Base-by-base conservation (phyloP, 768 basidiomycete genomes). In the Trametes sanguinea region DNA sequence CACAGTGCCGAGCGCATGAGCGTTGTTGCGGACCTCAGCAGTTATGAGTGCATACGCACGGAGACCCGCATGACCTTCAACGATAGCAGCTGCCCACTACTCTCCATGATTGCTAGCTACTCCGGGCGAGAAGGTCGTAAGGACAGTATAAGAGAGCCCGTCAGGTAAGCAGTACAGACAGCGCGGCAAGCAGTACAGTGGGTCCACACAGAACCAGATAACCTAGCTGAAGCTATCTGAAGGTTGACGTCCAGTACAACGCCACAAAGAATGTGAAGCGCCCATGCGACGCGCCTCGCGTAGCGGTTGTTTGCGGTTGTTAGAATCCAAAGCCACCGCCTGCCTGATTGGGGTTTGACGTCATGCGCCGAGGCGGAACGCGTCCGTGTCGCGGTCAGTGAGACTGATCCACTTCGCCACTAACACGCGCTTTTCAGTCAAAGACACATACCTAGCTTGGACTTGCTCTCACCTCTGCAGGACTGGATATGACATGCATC, bases 1-100 rank as follows among this genome's bases (percentile, higher is more conserved):
- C 39, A 43, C 42, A 14, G 7, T 22, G 46, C 61, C 51, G 60
- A 55, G 56, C 22, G 22, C 22, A 46, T 32, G 29, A 50, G 27
- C 30, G 11, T 14, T 3, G 57, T 60, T 42, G 32, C 43, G 45
- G 47, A 56, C 45, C 4, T 16, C 11, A 16, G 40, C 55, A 33
- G 43, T 3, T 11, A 11, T 11, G 35, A 11, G 16, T n/a, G 53
- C 29, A 52, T 43, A 86, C 90, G 75, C 76, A 94, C 92, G 72
- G 91, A 93, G 61, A 92, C 83, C 56, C 92, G 84, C 89, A 94
- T 94, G 60, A 93, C 92, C 74, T 94, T 94, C 67, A 94, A 78
- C 3, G 92, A 88, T 44, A 94, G 72, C 40, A 87, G 76, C 72
- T 92, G 90, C 1, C 80, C 77, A 57, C 84, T 81, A 42, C 81